phyloP scores from a whole-genome alignment of 106 monocot species.

The Dactylorhiza incarnata region DNA sequence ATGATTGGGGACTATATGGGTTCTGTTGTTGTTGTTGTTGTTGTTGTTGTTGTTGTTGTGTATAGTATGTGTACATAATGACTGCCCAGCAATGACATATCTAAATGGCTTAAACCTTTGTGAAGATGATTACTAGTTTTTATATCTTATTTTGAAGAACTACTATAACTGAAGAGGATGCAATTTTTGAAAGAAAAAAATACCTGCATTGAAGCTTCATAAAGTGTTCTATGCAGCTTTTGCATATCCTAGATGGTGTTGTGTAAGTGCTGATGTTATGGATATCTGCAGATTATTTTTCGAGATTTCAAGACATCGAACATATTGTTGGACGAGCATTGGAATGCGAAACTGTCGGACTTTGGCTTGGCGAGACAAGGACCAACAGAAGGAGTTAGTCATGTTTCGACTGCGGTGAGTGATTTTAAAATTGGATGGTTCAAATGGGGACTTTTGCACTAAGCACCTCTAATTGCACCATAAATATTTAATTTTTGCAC shows the following conservation, averaged over 20 bases:
- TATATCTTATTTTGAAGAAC: not conserved
- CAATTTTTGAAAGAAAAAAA: not conserved
- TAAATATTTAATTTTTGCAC: no score
- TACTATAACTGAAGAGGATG: not conserved
- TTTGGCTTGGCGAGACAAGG: conserved; percentile 63
- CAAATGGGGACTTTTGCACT: no score
- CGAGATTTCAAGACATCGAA: conserved; percentile 57
- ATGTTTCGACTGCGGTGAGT: conserved; percentile 51
- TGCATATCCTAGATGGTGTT: no score
- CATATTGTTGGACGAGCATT: conserved; percentile 49
- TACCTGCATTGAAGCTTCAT: no score
- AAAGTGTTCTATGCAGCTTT: no score
- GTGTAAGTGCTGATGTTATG: no score
- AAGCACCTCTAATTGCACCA: no score
- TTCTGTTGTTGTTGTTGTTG: no score
- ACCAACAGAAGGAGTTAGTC: conserved; percentile 42
- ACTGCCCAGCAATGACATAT: not conserved
- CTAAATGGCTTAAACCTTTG: not conserved
- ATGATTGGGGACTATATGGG: no score
- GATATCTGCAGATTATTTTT: conserved; percentile 36
- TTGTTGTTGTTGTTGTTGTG: no score
- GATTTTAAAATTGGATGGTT: not conserved
- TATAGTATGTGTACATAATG: no score
- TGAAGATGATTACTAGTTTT: not conserved
- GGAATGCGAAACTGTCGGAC: conserved; percentile 59